Conservation (phyloP, 2,329 filamentous ascomycete species). For the Ophiostoma sp. region DNA sequence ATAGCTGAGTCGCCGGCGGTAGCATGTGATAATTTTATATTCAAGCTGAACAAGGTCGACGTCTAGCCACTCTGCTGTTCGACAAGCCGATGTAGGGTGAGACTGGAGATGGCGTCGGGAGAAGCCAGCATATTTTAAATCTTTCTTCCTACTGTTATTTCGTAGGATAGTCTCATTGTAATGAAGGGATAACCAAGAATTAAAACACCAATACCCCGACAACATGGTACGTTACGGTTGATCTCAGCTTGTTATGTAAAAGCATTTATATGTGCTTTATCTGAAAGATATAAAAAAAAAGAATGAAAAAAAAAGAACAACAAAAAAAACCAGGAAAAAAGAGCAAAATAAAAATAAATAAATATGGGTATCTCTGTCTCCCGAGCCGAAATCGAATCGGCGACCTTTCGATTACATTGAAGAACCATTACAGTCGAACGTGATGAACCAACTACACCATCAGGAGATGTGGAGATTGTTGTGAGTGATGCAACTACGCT, state of each 20-base stretch:
- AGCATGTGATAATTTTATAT: no score
- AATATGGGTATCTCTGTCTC: background rate
- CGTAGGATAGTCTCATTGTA: no score
- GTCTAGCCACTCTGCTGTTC: background rate
- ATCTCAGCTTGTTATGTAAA: no score
- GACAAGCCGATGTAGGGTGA: background rate
- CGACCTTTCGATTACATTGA: constrained; percentile 18
- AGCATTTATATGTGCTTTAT: no score
- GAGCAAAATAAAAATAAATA: background rate
- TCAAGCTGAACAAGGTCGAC: no score
- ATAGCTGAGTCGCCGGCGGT: no score
- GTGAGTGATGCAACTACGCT: background rate
- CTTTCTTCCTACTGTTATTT: no score
- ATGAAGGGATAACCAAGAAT: no score
- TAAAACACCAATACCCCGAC: no score
- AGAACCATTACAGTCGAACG: constrained; percentile 18
- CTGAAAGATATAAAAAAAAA: no score
- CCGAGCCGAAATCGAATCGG: constrained; percentile 19
- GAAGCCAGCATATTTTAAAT: background rate
- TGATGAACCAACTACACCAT: constrained; percentile 19
- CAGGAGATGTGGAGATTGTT: constrained; percentile 14
- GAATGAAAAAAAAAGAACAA: background rate
- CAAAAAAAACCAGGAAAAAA: background rate
- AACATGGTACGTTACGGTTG: no score
- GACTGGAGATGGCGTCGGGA: background rate